Conservation (phyloP, 306 rosid genomes). For the Pyrus betulifolia region DNA sequence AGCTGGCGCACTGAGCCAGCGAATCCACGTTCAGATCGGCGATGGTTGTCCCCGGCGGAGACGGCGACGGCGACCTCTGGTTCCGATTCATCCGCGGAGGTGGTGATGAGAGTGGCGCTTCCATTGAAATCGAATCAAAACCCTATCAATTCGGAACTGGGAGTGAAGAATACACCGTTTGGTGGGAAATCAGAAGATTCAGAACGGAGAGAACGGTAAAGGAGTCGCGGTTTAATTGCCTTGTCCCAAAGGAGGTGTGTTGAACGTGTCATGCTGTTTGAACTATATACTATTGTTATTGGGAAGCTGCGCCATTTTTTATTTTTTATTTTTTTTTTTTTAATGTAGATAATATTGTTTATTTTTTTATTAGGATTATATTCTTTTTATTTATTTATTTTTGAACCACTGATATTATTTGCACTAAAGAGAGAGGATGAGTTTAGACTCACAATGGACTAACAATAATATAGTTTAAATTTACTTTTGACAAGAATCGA, state of each 20-base stretch:
- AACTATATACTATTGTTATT: no score
- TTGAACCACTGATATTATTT: no score
- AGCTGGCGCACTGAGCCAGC: constrained; percentile 45
- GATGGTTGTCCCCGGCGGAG: constrained; percentile 17
- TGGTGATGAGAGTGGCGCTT: constrained; percentile 1
- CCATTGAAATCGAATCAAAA: constrained; percentile 17
- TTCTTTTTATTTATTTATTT: no score
- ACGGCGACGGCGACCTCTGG: neutral
- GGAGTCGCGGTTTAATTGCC: neutral
- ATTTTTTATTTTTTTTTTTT: no score
- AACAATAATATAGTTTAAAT: no score
- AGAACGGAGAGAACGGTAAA: neutral
- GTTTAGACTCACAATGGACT: no score
- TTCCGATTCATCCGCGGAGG: constrained; percentile 7
- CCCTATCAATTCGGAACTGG: neutral
- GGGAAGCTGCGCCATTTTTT: no score
- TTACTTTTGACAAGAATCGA: no score
- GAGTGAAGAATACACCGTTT: neutral
- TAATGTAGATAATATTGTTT: no score
- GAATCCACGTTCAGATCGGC: constrained; percentile 51
- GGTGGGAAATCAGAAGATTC: neutral
- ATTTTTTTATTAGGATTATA: no score
- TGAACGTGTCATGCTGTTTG: neutral
- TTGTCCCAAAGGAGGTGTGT: neutral
- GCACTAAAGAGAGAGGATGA: rapidly evolving